Evolutionary conservation across 2,329 filamentous ascomycete genomes (phyloP).

Genomic region (Exutisphaerella laricina): DNA sequence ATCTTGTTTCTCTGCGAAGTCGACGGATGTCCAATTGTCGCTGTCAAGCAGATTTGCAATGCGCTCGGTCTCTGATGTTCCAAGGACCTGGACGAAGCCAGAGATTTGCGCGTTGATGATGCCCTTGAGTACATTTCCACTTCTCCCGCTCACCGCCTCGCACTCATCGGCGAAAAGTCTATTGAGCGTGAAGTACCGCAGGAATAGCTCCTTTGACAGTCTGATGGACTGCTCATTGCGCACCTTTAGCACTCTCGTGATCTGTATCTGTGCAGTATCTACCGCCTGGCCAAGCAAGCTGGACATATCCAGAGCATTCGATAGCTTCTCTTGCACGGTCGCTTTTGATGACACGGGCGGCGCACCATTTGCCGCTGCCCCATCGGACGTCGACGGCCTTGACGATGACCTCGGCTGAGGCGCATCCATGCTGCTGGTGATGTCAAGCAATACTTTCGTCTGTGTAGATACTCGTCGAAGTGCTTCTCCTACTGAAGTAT

Average conservation of each 20-base stretch:
- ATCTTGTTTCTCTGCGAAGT: slow-evolving; percentile 61
- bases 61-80: slow-evolving; percentile 66
- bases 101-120: slow-evolving; percentile 77
- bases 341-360: slow-evolving; percentile 11
- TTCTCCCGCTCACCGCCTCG: slow-evolving; percentile 74
- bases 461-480: slow-evolving; percentile 80
- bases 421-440: slow-evolving; percentile 67
- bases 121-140: slow-evolving; percentile 68
- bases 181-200: slow-evolving; percentile 78
- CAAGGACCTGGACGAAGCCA: slow-evolving; percentile 67
- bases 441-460: slow-evolving; percentile 89
- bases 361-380: slow-evolving; percentile 30
- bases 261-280: slow-evolving; percentile 67
- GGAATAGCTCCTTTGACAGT: slow-evolving; percentile 63
- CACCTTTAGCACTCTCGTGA: slow-evolving; percentile 71
- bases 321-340: slow-evolving; percentile 63
- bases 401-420: slow-evolving; percentile 39
- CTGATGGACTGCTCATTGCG: slow-evolving; percentile 66
- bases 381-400: slow-evolving; percentile 40
- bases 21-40: slow-evolving; percentile 72
- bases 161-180: slow-evolving; percentile 80
- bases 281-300: slow-evolving; percentile 74
- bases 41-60: slow-evolving; percentile 72
- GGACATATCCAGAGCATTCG: slow-evolving; percentile 69
- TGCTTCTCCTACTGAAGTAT: slow-evolving; percentile 81